phyloP scores from a whole-genome alignment of 352 stramenopile genomes.

The Pilasporangium apinafurcum region DNA sequence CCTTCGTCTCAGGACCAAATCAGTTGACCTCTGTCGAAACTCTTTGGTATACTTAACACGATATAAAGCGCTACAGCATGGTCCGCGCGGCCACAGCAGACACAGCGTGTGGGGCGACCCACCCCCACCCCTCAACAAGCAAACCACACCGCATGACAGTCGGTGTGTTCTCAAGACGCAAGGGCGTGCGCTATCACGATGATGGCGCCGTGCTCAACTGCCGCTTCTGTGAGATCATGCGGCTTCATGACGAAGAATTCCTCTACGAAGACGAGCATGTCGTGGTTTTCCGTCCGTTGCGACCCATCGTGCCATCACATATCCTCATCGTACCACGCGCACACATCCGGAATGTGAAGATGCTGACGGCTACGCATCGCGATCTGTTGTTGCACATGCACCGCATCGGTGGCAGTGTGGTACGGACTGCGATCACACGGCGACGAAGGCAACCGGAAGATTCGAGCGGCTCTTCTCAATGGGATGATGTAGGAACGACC shows the following conservation, averaged over 20 bases:
- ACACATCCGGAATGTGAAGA: constrained; percentile 79
- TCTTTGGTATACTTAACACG: too few species aligned
- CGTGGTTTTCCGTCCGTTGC: constrained; percentile 72
- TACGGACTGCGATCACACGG: constrained; percentile 9
- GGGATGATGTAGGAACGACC: not conserved
- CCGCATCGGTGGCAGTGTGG: constrained; percentile 38
- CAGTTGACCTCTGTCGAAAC: too few species aligned
- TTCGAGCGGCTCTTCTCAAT: constrained; percentile 7
- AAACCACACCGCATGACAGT: constrained; percentile 7
- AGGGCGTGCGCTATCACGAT: constrained; percentile 61
- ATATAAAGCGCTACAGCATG: too few species aligned
- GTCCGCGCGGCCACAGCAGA: too few species aligned
- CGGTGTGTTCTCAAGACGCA: constrained; percentile 48
- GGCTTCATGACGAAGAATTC: constrained; percentile 44
- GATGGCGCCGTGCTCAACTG: constrained; percentile 58
- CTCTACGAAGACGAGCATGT: constrained; percentile 75
- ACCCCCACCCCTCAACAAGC: too few species aligned
- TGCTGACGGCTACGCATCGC: constrained; percentile 38
- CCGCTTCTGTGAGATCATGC: constrained; percentile 80
- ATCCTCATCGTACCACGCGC: constrained; percentile 75
- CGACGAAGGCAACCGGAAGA: constrained; percentile 1
- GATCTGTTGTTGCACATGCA: constrained; percentile 60
- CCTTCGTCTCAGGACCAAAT: too few species aligned
- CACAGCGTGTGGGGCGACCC: too few species aligned
- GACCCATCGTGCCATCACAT: constrained; percentile 59